Evolutionary conservation across 352 stramenopile species (phyloP).

Genomic region (Phytopythium helicoides): DNA sequence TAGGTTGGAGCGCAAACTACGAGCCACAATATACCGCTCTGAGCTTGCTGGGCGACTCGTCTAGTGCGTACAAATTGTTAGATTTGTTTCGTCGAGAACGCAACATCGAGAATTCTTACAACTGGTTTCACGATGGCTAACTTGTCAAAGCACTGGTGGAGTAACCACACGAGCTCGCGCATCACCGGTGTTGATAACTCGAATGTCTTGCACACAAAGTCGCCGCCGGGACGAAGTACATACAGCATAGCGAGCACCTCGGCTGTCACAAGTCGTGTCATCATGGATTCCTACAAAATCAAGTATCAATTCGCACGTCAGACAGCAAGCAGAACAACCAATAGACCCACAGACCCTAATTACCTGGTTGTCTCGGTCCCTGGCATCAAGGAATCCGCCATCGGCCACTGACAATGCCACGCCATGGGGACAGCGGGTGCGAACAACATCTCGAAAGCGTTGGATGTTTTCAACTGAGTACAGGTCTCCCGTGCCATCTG

Average conservation of each 20-base stretch:
- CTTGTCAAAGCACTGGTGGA: constrained; percentile 59
- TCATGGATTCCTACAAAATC: constrained; percentile 48
- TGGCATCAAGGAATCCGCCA: constrained; percentile 68
- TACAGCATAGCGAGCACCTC: constrained; percentile 60
- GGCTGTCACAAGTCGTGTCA: constrained; percentile 59
- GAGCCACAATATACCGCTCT: constrained; percentile 65
- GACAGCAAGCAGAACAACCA: no score
- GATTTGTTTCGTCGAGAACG: neutral
- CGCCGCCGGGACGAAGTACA: constrained; percentile 39
- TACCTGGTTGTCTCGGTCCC: constrained; percentile 62
- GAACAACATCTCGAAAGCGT: constrained; percentile 45
- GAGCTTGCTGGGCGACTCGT: constrained; percentile 79
- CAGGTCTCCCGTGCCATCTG: constrained; percentile 69
- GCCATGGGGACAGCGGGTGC: constrained; percentile 19
- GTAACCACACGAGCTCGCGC: constrained; percentile 59
- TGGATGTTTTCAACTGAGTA: constrained; percentile 60
- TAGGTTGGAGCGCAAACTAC: constrained; percentile 16
- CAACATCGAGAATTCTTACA: constrained; percentile 14
- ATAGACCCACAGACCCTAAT: neutral
- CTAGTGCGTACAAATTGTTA: constrained; percentile 19
- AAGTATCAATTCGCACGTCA: no score
- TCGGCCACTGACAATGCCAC: constrained; percentile 68
- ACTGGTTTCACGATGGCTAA: constrained; percentile 72
- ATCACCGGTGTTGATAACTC: constrained; percentile 60
- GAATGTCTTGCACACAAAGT: constrained; percentile 84